phyloP scores from a whole-genome alignment of 208 protist genomes.

The Sergeia podlipaevii region DNA sequence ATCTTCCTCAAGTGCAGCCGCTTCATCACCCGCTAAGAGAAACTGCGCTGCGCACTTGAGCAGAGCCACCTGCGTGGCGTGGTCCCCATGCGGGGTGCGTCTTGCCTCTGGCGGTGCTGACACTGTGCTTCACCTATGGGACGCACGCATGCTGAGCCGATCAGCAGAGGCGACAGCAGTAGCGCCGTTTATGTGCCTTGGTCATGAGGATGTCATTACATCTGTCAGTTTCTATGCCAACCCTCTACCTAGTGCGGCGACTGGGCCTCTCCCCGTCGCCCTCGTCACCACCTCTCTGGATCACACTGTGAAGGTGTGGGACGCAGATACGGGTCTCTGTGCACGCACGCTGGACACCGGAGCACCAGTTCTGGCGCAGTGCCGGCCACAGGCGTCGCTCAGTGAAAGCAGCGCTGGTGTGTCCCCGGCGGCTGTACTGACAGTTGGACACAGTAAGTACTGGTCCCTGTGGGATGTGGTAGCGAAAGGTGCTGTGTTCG shows the following conservation, averaged over 20 bases:
- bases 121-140: constrained; percentile 70
- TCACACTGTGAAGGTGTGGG: constrained; percentile 68
- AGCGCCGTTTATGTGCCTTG: constrained; percentile 42
- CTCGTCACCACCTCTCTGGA: constrained; percentile 80
- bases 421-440: constrained; percentile 12
- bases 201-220: constrained; percentile 81
- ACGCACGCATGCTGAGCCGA: constrained; percentile 52
- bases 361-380: constrained; percentile 59
- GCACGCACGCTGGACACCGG: constrained; percentile 39
- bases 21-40: not conserved
- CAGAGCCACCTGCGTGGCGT: constrained; percentile 55
- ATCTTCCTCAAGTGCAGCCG: not conserved
- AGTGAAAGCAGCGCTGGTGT: not conserved
- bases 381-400: constrained; percentile 16
- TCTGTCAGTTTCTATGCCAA: constrained; percentile 65
- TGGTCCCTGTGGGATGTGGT: constrained; percentile 66
- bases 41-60: constrained; percentile 49
- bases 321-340: constrained; percentile 58
- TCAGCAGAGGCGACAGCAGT: constrained; percentile 4
- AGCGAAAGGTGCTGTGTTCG: constrained; percentile 5
- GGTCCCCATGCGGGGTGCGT: constrained; percentile 77
- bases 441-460: constrained; percentile 41
- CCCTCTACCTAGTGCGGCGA: constrained; percentile 1
- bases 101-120: constrained; percentile 73
- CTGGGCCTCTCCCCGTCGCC: constrained; percentile 39